Base-by-base conservation (phyloP, 164 flowering plant genomes). In the Stephania yunnanensis region DNA sequence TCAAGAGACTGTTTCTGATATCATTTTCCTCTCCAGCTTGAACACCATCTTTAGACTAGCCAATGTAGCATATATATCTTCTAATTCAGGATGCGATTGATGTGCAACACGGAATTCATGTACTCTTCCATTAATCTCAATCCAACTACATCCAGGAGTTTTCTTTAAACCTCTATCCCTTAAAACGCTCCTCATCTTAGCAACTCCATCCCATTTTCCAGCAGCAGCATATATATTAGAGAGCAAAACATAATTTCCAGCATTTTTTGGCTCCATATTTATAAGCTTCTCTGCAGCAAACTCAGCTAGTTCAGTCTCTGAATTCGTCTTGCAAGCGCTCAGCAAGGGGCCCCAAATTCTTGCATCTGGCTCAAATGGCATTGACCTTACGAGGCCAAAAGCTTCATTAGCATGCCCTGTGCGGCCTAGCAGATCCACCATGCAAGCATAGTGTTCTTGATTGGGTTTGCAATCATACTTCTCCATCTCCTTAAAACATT, bases 351-450 rank as follows among this genome's bases (percentile, higher is more conserved):
- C 91, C 91, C 89, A 89, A 3, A 87, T 81, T 5, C 83, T 82
- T 25, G 86, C 84, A 78, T 91, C 88, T 2, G 92, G 84, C 69
- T 87, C 73, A 20, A 81, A 70, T 1, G 90, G 89, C 85, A 89
- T 88, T 31, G 76, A 68, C 58, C 71, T 74, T 19, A 91, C 81
- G 52, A 88, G 82, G 20, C 85, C 83, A 36, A 74, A 63, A 6
- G 92, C 93, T 79, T 88, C 86, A 31, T 80, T 69, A 1, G 85
- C 71, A 31, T 71, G 77, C 44, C 91, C 93, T 11, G 85, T 80
- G 10, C 87, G 88, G n/a, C 91, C 90, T 13, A 89, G 77, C 68
- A 91, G 85, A 80, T 91, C 89, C 31, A 91, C 95, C 89, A 91
- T 83, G 77, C 87, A 88, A 55, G 89, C 89, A 76, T 90, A 89